Conservation (phyloP, 192 early-diverging fungal species). For the Coemansia sp. region DNA sequence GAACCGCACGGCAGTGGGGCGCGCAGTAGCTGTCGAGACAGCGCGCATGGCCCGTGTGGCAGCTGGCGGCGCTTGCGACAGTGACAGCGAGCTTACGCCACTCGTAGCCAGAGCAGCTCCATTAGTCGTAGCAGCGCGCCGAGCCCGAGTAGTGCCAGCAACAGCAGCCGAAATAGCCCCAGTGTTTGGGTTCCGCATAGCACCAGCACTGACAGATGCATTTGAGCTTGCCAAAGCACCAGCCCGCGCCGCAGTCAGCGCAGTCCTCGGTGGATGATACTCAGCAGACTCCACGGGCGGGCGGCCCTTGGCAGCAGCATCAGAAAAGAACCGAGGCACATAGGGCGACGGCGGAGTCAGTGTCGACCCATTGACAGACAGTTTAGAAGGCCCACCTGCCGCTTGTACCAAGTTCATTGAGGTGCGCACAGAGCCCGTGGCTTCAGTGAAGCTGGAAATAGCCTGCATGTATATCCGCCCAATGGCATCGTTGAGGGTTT, state of each 20-base stretch:
- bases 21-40: constrained; percentile 5
- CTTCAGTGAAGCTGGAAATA: constrained; percentile 47
- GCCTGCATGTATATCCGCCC: constrained; percentile 57
- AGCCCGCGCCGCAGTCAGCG: neutral
- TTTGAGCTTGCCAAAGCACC: neutral
- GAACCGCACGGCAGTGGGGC: constrained; percentile 27
- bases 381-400: constrained; percentile 38
- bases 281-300: neutral
- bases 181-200: constrained; percentile 25
- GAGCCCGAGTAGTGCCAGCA: constrained; percentile 47
- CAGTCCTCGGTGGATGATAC: neutral
- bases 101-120: neutral
- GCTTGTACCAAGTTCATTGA: constrained; percentile 40
- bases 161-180: constrained; percentile 52
- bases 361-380: constrained; percentile 38
- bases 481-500: constrained; percentile 21
- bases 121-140: constrained; percentile 21
- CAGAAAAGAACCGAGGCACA: constrained; percentile 24
- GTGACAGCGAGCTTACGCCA: neutral
- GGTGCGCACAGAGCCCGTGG: constrained; percentile 32
- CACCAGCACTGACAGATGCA: neutral
- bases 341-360: constrained; percentile 48
- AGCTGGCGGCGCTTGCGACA: neutral
- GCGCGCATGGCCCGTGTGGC: neutral
- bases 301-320: constrained; percentile 2